phyloP scores from a whole-genome alignment of 2,329 filamentous ascomycete genomes.

The Alternaria arbusti region DNA sequence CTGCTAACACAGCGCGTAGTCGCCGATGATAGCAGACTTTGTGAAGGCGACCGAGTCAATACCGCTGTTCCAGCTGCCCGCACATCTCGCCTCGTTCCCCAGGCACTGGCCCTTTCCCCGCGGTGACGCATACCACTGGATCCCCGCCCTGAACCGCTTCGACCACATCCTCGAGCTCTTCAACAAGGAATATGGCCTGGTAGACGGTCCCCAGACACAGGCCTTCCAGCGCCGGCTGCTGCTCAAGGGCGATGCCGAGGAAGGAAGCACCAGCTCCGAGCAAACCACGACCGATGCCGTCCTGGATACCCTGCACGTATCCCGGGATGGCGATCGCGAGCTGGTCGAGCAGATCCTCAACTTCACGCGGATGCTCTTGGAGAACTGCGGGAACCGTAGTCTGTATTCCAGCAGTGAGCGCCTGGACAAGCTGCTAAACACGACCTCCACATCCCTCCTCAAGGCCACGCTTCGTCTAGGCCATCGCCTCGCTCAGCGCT shows the following conservation, averaged over 20 bases:
- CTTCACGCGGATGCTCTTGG: slow-evolving; percentile 86
- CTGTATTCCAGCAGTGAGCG: slow-evolving; percentile 94
- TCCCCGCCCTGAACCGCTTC: slow-evolving; percentile 89
- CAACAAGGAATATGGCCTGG: slow-evolving; percentile 79
- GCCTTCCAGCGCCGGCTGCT: slow-evolving; percentile 74
- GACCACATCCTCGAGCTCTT: slow-evolving; percentile 86
- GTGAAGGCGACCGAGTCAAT: slow-evolving; percentile 72
- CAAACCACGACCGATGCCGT: slow-evolving; percentile 56
- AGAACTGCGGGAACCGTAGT: slow-evolving; percentile 96
- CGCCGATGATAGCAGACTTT: slow-evolving; percentile 84
- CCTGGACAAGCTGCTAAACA: slow-evolving; percentile 87
- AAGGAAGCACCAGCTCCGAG: slow-evolving; percentile 36
- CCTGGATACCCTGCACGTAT: slow-evolving; percentile 64
- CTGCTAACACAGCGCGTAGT: slow-evolving; percentile 60
- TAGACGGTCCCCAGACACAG: slow-evolving; percentile 78
- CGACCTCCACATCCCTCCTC: slow-evolving; percentile 79
- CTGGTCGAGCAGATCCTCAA: slow-evolving; percentile 80
- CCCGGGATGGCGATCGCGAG: slow-evolving; percentile 77
- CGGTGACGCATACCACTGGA: slow-evolving; percentile 98
- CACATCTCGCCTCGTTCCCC: slow-evolving; percentile 79
- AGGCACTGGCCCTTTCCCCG: slow-evolving; percentile 92
- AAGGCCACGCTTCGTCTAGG: slow-evolving; percentile 79
- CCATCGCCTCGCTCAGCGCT: slow-evolving; percentile 87
- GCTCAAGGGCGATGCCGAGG: slow-evolving; percentile 62
- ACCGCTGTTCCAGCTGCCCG: slow-evolving; percentile 77